These are phyloP conservation scores for Gossypium schwendimanii DNA, from an alignment of 441 rosid genomes.

Conservation along the genomic window DNA sequence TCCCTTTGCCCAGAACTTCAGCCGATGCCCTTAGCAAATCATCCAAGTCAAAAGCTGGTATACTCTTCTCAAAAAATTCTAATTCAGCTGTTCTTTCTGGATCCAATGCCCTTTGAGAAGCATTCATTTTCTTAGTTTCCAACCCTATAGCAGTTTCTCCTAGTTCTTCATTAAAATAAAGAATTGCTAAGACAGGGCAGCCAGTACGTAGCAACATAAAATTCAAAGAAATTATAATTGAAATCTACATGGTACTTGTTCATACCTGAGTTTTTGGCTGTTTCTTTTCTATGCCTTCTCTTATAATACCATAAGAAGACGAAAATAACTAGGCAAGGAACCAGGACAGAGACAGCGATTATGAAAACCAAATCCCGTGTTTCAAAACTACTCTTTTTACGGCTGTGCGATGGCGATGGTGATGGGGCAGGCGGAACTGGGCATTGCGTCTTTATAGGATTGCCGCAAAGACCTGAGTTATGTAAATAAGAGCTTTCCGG, in stretches of 20 bases:
- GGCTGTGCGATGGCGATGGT: slow-evolving; percentile 4
- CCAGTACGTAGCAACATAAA: too few species aligned
- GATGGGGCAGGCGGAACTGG: slow-evolving; percentile 20
- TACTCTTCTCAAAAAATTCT: slow-evolving; percentile 33
- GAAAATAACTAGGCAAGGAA: slow-evolving; percentile 24
- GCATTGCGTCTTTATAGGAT: slow-evolving; percentile 29
- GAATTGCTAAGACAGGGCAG: too few species aligned
- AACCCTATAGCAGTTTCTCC: slow-evolving; percentile 13
- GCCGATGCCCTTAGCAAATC: slow-evolving; percentile 58
- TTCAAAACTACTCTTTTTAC: slow-evolving; percentile 8
- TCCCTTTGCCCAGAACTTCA: slow-evolving; percentile 46
- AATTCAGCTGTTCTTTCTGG: slow-evolving; percentile 40
- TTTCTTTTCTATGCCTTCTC: slow-evolving; percentile 11
- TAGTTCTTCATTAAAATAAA: background rate
- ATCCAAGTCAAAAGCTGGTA: slow-evolving; percentile 41
- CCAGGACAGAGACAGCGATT: slow-evolving; percentile 24
- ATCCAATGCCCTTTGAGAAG: slow-evolving; percentile 23
- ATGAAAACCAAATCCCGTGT: slow-evolving; percentile 29
- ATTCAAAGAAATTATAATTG: background rate
- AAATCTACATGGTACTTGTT: background rate
- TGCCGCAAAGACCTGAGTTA: slow-evolving; percentile 43
- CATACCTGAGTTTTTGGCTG: slow-evolving; percentile 22
- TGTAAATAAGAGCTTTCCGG: slow-evolving; percentile 29
- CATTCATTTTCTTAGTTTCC: slow-evolving; percentile 13
- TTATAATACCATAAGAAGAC: slow-evolving; percentile 26